A percentile compares a stretch with the other conserved stretches of the same genome.
These are phyloP conservation scores for Melastoma candidum DNA, from an alignment of 441 rosid genomes.

Conservation along the genomic window DNA sequence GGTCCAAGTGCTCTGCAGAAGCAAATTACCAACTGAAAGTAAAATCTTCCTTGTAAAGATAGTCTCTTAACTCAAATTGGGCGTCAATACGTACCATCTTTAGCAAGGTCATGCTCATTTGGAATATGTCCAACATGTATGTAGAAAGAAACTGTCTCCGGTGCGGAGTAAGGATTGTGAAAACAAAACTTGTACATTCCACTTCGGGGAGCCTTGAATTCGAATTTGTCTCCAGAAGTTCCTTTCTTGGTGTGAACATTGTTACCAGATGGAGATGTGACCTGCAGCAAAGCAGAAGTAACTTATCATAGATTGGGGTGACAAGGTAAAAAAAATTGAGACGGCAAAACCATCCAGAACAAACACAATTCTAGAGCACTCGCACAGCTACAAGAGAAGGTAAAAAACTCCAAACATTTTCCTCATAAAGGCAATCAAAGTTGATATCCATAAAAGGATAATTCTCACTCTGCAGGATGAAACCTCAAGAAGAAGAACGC, in stretches of 20 bases:
- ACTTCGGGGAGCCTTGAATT: conserved; percentile 69
- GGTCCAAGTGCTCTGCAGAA: conserved; percentile 82
- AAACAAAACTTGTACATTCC: conserved; percentile 96
- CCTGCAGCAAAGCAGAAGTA: conserved; percentile 25
- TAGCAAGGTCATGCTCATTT: conserved; percentile 71
- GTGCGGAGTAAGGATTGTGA: conserved; percentile 76
- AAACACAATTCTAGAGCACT: too few species aligned
- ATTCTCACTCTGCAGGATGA: too few species aligned
- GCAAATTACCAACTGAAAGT: conserved; percentile 4
- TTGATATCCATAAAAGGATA: too few species aligned
- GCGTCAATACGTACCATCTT: conserved; percentile 43
- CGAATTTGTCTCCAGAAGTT: conserved; percentile 87
- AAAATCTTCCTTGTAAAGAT: too few species aligned
- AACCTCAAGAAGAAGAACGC: too few species aligned
- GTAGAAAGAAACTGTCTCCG: conserved; percentile 84
- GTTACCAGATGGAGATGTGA: conserved; percentile 62
- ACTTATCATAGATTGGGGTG: too few species aligned
- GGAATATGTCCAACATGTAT: conserved; percentile 95
- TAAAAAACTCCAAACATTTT: too few species aligned
- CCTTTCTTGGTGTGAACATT: conserved; percentile 52
- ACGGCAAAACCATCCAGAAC: too few species aligned
- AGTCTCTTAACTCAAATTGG: too few species aligned
- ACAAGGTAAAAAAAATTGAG: too few species aligned
- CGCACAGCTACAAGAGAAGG: too few species aligned
- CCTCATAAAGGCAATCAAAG: too few species aligned